phyloP scores from a whole-genome alignment of 805 yeast genomes.

The Myxozyma monticola region DNA sequence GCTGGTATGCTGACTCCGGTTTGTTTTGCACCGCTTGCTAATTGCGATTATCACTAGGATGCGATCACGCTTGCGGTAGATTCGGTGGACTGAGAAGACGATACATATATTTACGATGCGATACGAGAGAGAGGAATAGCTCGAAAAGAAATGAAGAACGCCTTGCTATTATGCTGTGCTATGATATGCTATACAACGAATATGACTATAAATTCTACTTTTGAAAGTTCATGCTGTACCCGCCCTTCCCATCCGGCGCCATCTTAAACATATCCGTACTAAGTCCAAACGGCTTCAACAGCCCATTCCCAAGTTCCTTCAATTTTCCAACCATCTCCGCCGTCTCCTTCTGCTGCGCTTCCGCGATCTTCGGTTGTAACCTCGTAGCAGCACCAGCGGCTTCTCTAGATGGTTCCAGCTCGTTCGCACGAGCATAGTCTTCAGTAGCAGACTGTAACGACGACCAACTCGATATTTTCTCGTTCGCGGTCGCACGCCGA shows the following conservation, averaged over 20 bases:
- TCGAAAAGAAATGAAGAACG: too few species aligned
- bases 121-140: too few species aligned
- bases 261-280: conserved; percentile 37
- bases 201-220: too few species aligned
- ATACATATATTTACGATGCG: too few species aligned
- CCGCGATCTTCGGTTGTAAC: conserved; percentile 29
- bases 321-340: conserved; percentile 37
- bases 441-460: conserved; percentile 35
- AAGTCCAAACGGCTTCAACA: conserved; percentile 37
- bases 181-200: too few species aligned
- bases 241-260: conserved; percentile 31
- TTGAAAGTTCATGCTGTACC: conserved; percentile 27
- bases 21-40: too few species aligned
- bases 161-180: too few species aligned
- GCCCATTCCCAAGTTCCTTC: conserved; percentile 38
- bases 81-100: too few species aligned
- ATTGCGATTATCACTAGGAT: neutral
- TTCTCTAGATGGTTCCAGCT: conserved; percentile 9
- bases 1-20: conserved; percentile 10
- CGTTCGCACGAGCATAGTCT: conserved; percentile 30
- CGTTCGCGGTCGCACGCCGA: conserved; percentile 70
- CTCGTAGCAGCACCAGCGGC: conserved; percentile 4
- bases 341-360: conserved; percentile 35
- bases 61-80: too few species aligned
- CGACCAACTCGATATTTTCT: conserved; percentile 35